Evolutionary conservation across 352 stramenopile species (phyloP).

Genomic region (Phytophthora macrochlamydospora): DNA sequence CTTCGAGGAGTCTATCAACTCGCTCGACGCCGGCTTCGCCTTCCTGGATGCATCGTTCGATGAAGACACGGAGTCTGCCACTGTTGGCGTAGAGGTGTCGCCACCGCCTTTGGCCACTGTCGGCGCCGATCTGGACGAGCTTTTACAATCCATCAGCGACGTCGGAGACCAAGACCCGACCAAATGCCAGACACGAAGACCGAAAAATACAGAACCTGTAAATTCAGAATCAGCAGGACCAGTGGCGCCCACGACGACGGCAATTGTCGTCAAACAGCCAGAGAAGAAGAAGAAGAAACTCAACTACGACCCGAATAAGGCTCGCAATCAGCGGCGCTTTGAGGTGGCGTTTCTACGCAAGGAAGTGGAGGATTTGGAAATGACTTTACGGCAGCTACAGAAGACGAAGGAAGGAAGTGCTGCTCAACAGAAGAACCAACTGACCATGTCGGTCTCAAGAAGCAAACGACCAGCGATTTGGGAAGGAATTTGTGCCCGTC

Average conservation of each 20-base stretch:
- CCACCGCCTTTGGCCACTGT: not conserved
- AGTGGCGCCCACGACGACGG: not conserved
- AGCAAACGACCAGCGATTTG: not conserved
- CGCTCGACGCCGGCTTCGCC: conserved; percentile 23
- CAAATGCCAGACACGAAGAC: not conserved
- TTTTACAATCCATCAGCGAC: not conserved
- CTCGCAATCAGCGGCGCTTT: conserved; percentile 27
- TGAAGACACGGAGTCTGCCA: not conserved
- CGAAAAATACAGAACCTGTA: not conserved
- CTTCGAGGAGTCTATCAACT: conserved; percentile 9
- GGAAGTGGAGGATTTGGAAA: conserved; percentile 21
- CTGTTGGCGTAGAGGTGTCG: too few relatives aligned
- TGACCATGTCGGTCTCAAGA: not conserved
- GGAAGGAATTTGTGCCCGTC: conserved; percentile 18
- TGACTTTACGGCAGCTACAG: conserved; percentile 22
- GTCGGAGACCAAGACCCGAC: not conserved
- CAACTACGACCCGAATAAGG: conserved; percentile 34
- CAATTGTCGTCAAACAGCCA: conserved; percentile 1
- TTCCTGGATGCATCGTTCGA: conserved; percentile 29
- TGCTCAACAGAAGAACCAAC: not conserved
- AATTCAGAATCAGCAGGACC: not conserved
- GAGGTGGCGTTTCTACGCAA: conserved; percentile 24
- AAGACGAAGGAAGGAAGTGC: conserved; percentile 1
- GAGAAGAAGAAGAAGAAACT: conserved; percentile 21
- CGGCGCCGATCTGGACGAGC: not conserved